phyloP scores from a whole-genome alignment of 2,329 filamentous ascomycete genomes.

The Aspergillus clavatus region DNA sequence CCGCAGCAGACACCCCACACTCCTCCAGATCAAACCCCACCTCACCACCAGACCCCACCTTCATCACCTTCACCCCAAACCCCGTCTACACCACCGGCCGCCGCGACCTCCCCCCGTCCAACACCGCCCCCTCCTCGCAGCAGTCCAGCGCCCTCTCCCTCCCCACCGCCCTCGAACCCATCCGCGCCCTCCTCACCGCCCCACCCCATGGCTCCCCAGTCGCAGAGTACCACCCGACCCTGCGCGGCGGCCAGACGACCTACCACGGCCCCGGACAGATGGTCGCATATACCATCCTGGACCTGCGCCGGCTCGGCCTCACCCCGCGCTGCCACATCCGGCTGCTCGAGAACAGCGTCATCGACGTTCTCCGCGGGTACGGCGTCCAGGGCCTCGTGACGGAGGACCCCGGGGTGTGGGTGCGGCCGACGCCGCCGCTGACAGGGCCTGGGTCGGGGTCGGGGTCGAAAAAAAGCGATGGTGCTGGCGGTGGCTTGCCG shows the following conservation, averaged over 20 bases:
- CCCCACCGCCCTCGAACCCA: constrained; percentile 33
- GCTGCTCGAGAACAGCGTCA: constrained; percentile 71
- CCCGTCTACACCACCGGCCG: constrained; percentile 89
- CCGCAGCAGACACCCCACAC: constrained; percentile 17
- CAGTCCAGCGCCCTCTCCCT: constrained; percentile 31
- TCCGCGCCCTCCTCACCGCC: constrained; percentile 30
- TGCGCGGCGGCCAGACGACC: constrained; percentile 85
- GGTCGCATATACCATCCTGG: constrained; percentile 87
- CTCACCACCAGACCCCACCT: constrained; percentile 58
- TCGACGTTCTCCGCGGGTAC: constrained; percentile 58
- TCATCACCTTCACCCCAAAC: constrained; percentile 76
- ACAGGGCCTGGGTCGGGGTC: background rate
- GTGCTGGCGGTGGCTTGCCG: background rate
- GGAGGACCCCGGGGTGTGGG: constrained; percentile 83
- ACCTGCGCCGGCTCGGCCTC: constrained; percentile 64
- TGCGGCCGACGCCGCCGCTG: constrained; percentile 26
- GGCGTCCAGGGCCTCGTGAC: constrained; percentile 60
- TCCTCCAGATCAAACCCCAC: no score
- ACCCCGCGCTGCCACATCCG: constrained; percentile 72
- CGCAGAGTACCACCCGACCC: constrained; percentile 64
- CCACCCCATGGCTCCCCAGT: constrained; percentile 26
- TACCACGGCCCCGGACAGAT: constrained; percentile 94
- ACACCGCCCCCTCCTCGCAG: constrained; percentile 19
- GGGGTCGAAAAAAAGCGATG: background rate
- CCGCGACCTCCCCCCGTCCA: constrained; percentile 57